Evolutionary conservation across 1,284 basidiomycete species (phyloP).

Genomic region (Cryptococcus sp.): DNA sequence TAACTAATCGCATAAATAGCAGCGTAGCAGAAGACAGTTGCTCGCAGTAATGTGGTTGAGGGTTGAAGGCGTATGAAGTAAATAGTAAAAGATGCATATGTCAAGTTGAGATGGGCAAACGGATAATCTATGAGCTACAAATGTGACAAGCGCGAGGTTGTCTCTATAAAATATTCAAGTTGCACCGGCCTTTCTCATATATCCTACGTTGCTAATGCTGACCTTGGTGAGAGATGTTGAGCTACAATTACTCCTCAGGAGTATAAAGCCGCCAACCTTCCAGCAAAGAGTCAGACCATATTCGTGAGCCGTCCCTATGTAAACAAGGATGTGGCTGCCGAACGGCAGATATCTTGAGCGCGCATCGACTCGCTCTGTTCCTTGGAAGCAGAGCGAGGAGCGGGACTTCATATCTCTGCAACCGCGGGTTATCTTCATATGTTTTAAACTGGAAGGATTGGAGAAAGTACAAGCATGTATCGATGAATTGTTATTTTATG

Average conservation of each 20-base stretch:
- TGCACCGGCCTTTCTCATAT: too few species aligned
- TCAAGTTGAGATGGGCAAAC: too few species aligned
- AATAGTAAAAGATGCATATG: background rate
- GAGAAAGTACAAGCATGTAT: constrained; percentile 1
- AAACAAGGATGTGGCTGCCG: constrained; percentile 25
- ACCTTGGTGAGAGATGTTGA: background rate
- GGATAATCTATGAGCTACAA: too few species aligned
- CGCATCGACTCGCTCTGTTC: constrained; percentile 6
- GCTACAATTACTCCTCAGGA: background rate
- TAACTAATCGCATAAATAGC: background rate
- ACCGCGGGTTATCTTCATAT: constrained; percentile 23
- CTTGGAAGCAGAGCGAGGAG: constrained; percentile 6
- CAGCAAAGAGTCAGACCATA: constrained; percentile 21
- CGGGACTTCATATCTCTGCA: constrained; percentile 24
- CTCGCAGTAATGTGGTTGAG: background rate
- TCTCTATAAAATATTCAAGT: too few species aligned
- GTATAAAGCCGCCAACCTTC: background rate
- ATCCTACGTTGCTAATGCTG: background rate
- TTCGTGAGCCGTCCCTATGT: constrained; percentile 22
- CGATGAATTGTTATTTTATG: background rate
- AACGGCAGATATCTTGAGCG: constrained; percentile 23
- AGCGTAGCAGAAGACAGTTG: too few species aligned
- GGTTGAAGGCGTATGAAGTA: background rate
- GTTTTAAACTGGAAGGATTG: constrained; percentile 23
- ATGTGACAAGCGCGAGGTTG: too few species aligned